A percentile compares a stretch with the other conserved stretches of the same genome.
Evolutionary conservation across 2,329 filamentous ascomycete species (phyloP).

Genomic region (Microcera coccophila): DNA sequence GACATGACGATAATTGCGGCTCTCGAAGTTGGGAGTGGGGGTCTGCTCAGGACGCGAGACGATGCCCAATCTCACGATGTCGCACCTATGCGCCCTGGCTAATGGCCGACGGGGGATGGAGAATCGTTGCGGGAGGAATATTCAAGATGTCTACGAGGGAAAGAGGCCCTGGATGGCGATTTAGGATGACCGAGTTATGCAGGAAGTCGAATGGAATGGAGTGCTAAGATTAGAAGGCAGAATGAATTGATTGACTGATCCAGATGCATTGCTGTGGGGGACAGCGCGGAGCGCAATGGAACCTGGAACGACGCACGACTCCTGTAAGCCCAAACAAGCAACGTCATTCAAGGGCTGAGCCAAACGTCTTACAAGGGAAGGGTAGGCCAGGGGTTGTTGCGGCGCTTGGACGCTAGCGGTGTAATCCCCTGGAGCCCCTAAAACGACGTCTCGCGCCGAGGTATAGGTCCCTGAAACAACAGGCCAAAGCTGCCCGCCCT

Average conservation of each 20-base stretch:
- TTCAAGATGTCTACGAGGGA: not conserved
- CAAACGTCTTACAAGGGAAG: not conserved
- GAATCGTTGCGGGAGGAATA: not conserved
- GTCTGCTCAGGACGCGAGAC: constrained; percentile 28
- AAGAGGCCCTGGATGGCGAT: not conserved
- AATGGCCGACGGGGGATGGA: constrained; percentile 26
- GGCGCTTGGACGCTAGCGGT: not conserved
- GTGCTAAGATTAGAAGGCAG: constrained; percentile 6
- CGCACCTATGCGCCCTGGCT: constrained; percentile 27
- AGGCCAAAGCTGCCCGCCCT: no score
- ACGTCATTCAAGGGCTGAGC: constrained; percentile 11
- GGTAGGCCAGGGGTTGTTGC: not conserved
- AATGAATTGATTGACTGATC: constrained; percentile 2
- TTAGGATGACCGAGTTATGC: constrained; percentile 7
- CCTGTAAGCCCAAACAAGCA: constrained; percentile 2
- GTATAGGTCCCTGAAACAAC: no score
- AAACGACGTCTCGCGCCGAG: no score
- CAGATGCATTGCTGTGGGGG: constrained; percentile 3
- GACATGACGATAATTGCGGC: constrained; percentile 41
- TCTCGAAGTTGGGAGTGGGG: constrained; percentile 6
- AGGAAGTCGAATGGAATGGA: constrained; percentile 10
- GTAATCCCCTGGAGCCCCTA: not conserved
- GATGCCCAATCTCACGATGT: constrained; percentile 26
- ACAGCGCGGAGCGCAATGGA: constrained; percentile 1
- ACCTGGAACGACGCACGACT: constrained; percentile 6